A percentile compares a stretch with the other conserved stretches of the same genome.
These are phyloP conservation scores for Talaromyces verruculosus DNA, from an alignment of 2,329 filamentous ascomycete species.

Conservation along the genomic window DNA sequence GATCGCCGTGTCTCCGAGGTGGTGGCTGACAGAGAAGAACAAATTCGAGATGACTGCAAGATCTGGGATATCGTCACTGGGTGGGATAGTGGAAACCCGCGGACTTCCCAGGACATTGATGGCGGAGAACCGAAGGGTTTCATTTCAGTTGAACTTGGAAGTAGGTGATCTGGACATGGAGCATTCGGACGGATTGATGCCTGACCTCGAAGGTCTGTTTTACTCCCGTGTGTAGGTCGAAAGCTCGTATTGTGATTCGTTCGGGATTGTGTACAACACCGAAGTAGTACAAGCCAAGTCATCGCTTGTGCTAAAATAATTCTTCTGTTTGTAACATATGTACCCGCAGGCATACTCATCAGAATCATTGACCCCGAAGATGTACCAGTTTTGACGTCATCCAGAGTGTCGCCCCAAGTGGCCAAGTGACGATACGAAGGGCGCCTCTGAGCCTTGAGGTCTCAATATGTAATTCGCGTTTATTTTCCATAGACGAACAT, in stretches of 20 bases:
- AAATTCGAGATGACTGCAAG: constrained; percentile 27
- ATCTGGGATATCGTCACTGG: constrained; percentile 28
- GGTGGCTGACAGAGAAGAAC: constrained; percentile 22
- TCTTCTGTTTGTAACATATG: not conserved
- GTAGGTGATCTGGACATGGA: not conserved
- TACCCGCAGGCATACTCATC: not conserved
- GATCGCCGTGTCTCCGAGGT: constrained; percentile 25
- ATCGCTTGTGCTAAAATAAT: too few relatives aligned
- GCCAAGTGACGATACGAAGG: constrained; percentile 1
- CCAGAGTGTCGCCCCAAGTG: not conserved
- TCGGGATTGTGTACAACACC: not conserved
- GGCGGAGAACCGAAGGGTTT: constrained; percentile 24
- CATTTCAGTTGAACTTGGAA: not conserved
- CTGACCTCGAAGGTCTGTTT: not conserved
- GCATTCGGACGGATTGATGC: not conserved
- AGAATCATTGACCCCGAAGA: not conserved
- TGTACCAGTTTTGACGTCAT: constrained; percentile 14
- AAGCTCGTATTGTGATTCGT: not conserved
- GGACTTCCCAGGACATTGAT: constrained; percentile 25
- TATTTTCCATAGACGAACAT: not conserved
- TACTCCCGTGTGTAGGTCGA: not conserved
- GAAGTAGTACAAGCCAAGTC: not conserved
- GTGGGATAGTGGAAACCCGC: constrained; percentile 21
- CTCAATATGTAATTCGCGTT: not conserved
- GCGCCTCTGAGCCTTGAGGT: not conserved